Evolutionary conservation across 495 filamentous ascomycete species (phyloP).

Genomic region (Cercophora scortea): DNA sequence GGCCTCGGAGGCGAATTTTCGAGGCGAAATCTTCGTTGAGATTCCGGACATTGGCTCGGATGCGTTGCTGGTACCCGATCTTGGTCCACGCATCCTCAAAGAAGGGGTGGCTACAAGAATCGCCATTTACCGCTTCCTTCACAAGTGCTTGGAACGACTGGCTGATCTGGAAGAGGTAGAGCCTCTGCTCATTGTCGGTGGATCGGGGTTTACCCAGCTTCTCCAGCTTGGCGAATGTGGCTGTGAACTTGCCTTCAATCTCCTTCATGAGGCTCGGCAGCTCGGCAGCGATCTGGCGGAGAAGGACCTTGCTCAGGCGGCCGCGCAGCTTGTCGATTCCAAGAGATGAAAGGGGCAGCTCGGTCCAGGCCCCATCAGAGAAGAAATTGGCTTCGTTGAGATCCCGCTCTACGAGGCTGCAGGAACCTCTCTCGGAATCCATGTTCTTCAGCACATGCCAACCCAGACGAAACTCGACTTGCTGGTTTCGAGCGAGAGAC

Average conservation of each 20-base stretch:
- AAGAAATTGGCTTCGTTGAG: constrained; percentile 36
- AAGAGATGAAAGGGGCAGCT: constrained; percentile 16
- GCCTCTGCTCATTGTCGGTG: constrained; percentile 41
- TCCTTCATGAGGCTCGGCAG: constrained; percentile 54
- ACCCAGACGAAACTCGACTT: constrained; percentile 54
- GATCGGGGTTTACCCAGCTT: constrained; percentile 43
- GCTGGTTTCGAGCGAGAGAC: constrained; percentile 49
- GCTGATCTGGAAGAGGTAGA: constrained; percentile 46
- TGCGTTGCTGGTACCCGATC: constrained; percentile 37
- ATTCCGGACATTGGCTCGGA: constrained; percentile 55
- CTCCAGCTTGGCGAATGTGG: constrained; percentile 25
- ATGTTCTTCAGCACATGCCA: constrained; percentile 69
- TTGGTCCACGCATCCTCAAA: constrained; percentile 39
- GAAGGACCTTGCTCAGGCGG: constrained; percentile 50
- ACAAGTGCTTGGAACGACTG: constrained; percentile 41
- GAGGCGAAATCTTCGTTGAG: constrained; percentile 49
- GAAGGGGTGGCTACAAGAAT: constrained; percentile 46
- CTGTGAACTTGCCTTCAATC: constrained; percentile 34
- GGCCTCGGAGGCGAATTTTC: constrained; percentile 38
- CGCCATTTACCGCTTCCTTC: constrained; percentile 44
- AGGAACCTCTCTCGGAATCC: constrained; percentile 38
- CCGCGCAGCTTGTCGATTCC: constrained; percentile 42
- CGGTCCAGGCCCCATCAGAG: constrained; percentile 31
- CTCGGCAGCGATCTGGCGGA: constrained; percentile 45
- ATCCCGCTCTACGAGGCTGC: constrained; percentile 30